Base-by-base conservation (phyloP, 768 basidiomycete genomes). In the Suillus weaverae region DNA sequence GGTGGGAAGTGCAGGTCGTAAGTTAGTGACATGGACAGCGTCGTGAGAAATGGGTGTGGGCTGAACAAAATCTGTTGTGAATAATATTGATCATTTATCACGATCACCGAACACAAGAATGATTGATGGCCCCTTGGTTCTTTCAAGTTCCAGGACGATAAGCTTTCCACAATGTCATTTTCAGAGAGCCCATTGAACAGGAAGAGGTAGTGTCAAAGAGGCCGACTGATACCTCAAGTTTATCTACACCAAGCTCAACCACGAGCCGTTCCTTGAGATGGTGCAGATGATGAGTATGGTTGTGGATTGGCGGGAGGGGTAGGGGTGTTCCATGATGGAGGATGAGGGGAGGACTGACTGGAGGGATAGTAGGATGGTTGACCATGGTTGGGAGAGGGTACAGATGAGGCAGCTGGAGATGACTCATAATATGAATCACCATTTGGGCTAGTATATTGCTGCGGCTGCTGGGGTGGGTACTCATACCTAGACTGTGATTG, bases 401-500 rank as follows among this genome's bases (percentile, higher is more conserved):
- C 68, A 9, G 71, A 62, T 5, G 67, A n/a, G 11, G 53, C 66
- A 22, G 69, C 62, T 32, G 69, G 66, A 8, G 70, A 65, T 20
- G 69, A 61, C 33, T 77, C 71, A 13, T 76, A 78, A 38, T 77
- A 73, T 7, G 70, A 46, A 30, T 51, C 64, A 1, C 67, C 64
- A 41, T 61, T 67, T 53, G 64, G 64, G 30, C 69, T 50, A 54
- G 61, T 44, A 59, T 70, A 56, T 62, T 77, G 76, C 43, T 67
- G 76, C 62, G 66, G 76, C 55, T 68, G 68, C 33, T 68, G 63
- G 13, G 70, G 66, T 26, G 62, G 54, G 53, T 72, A 73, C 33
- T 73, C 71, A 61, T 75, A 72, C 50, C 68, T 55, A 50, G 48
- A 50, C 43, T 65, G 68, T 43, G 68, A 43, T 10, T 69, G 71